Evolutionary conservation across 345 rosid species (phyloP).

Genomic region (Psidium friedrichsthalianum): DNA sequence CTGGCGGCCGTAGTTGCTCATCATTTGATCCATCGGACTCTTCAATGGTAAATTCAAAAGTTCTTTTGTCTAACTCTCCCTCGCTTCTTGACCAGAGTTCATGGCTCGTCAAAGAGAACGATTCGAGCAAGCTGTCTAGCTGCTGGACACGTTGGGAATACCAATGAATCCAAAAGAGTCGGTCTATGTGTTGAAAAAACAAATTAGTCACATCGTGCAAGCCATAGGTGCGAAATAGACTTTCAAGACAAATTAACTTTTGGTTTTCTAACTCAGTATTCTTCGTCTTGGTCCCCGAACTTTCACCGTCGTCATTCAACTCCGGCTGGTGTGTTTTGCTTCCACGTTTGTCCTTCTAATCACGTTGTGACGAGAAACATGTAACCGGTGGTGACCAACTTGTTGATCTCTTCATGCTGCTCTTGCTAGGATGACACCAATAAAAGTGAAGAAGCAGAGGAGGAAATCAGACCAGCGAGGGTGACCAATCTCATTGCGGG

Average conservation of each 20-base stretch:
- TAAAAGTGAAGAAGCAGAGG: not conserved
- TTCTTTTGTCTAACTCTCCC: not conserved
- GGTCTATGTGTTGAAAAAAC: not conserved
- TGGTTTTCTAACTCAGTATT: not conserved
- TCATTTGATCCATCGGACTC: not conserved
- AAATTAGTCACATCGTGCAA: not conserved
- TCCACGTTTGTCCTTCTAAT: not conserved
- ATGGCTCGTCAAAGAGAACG: not conserved
- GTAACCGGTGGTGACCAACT: not conserved
- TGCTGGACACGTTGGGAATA: not conserved
- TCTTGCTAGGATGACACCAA: not conserved
- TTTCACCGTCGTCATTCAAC: not conserved
- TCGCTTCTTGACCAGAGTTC: not conserved
- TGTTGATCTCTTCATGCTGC: not conserved
- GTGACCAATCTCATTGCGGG: not conserved
- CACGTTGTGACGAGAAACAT: not conserved
- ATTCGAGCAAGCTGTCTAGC: not conserved
- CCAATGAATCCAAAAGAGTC: not conserved
- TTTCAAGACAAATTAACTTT: not conserved
- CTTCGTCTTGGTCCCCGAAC: not conserved
- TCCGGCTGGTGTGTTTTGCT: not conserved
- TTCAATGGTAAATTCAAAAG: not conserved
- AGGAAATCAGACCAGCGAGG: constrained; percentile 23
- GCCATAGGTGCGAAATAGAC: not conserved
- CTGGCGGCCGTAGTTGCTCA: not conserved